Evolutionary conservation across 2,329 filamentous ascomycete species (phyloP).

Genomic region (Colletotrichum camelliae): DNA sequence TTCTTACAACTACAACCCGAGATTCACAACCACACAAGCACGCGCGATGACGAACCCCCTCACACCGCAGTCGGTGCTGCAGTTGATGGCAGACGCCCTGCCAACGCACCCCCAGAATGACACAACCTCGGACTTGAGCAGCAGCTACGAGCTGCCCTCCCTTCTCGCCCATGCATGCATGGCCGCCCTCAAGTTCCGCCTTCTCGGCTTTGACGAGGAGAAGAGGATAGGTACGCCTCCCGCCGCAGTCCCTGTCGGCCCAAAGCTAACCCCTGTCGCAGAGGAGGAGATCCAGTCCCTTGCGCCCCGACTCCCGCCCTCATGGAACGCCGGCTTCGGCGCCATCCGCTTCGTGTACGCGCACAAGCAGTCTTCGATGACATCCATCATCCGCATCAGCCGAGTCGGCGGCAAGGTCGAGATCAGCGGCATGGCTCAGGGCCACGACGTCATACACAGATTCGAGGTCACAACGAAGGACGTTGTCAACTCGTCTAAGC

Average conservation of each 20-base stretch:
- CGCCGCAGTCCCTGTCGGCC: not conserved
- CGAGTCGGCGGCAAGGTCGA: slow-evolving; percentile 85
- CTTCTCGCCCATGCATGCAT: slow-evolving; percentile 86
- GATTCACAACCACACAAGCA: not conserved
- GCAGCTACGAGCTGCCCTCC: slow-evolving; percentile 81
- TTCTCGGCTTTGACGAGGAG: slow-evolving; percentile 86
- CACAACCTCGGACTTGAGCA: slow-evolving; percentile 67
- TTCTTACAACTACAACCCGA: not conserved
- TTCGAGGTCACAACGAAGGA: slow-evolving; percentile 79
- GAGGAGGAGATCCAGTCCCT: slow-evolving; percentile 62
- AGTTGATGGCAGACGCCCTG: slow-evolving; percentile 64
- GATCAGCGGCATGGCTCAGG: slow-evolving; percentile 78
- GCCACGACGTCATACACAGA: slow-evolving; percentile 80
- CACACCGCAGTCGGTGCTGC: slow-evolving; percentile 51
- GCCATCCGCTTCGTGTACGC: slow-evolving; percentile 86
- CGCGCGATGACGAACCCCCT: slow-evolving; percentile 38
- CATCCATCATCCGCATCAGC: slow-evolving; percentile 82
- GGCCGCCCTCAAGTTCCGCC: slow-evolving; percentile 77
- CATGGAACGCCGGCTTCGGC: slow-evolving; percentile 79
- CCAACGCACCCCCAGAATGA: slow-evolving; percentile 59
- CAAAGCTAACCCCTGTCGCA: slow-evolving; percentile 32
- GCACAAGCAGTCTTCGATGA: slow-evolving; percentile 84
- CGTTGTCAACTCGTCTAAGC: slow-evolving; percentile 66
- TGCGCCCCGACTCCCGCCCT: slow-evolving; percentile 69
- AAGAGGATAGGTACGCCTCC: slow-evolving; percentile 67